Conservation (phyloP, 208 protist species). For the Wallacemonas collosoma region DNA sequence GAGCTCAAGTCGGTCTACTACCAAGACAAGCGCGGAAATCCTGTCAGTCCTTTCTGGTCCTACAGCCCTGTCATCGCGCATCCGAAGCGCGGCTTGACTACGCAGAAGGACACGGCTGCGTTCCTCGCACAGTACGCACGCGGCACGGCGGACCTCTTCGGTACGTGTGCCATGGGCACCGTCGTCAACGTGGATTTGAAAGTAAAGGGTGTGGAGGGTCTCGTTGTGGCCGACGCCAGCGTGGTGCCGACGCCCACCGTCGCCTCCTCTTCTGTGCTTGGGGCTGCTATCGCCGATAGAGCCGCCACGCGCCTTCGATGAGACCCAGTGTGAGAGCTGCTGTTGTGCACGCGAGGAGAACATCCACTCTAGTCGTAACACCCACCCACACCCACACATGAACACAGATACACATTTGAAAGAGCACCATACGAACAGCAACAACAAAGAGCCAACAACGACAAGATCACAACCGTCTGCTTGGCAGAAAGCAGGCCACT, state of each 20-base stretch:
- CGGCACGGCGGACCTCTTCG: slow-evolving; percentile 49
- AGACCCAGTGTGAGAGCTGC: not conserved
- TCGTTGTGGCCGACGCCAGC: slow-evolving; percentile 67
- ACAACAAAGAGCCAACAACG: too few species aligned
- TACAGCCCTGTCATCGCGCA: slow-evolving; percentile 43
- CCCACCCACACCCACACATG: not conserved
- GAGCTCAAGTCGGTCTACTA: slow-evolving; percentile 54
- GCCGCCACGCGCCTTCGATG: slow-evolving; percentile 36
- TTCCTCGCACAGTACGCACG: slow-evolving; percentile 57
- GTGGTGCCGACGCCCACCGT: slow-evolving; percentile 75
- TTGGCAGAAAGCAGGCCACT: too few species aligned
- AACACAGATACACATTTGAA: too few species aligned
- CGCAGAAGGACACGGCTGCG: slow-evolving; percentile 50
- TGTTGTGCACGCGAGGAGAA: not conserved
- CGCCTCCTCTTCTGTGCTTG: slow-evolving; percentile 56
- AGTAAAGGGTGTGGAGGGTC: slow-evolving; percentile 57
- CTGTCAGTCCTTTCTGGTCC: slow-evolving; percentile 54
- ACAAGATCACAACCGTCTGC: too few species aligned
- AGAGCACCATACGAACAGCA: too few species aligned
- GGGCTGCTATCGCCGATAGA: slow-evolving; percentile 55
- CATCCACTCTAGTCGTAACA: not conserved
- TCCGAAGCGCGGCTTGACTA: slow-evolving; percentile 39
- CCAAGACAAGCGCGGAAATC: slow-evolving; percentile 26
- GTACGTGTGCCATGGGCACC: slow-evolving; percentile 71
- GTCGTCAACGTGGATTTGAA: slow-evolving; percentile 58